These are phyloP conservation scores for Chlorella sp. DNA, from an alignment of 139 green algal species.

Conservation along the genomic window DNA sequence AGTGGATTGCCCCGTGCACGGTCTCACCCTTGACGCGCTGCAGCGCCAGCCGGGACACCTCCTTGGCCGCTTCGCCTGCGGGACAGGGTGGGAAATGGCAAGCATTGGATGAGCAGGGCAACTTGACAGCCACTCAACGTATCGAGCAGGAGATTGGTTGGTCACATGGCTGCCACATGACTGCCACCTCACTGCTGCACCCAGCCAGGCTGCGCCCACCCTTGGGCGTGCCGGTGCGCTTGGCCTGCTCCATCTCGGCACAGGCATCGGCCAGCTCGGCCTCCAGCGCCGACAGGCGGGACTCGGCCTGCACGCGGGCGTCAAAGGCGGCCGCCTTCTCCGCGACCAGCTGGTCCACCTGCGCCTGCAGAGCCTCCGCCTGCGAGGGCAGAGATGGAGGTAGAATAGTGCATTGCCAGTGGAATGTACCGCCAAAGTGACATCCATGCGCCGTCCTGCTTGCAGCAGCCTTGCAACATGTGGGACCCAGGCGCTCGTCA, in stretches of 20 bases:
- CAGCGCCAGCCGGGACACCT: slow-evolving; percentile 20
- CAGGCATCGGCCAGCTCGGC: slow-evolving; percentile 15
- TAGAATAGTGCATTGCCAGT: too few species aligned
- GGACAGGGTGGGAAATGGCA: not conserved
- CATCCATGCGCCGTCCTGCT: too few species aligned
- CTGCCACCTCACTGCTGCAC: too few species aligned
- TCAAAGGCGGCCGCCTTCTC: not conserved
- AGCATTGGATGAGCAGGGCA: too few species aligned
- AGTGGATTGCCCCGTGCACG: too few species aligned
- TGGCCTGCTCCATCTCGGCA: slow-evolving; percentile 23
- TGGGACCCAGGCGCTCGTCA: too few species aligned
- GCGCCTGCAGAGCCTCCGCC: not conserved
- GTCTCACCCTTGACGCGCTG: slow-evolving; percentile 13
- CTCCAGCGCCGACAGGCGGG: slow-evolving; percentile 5
- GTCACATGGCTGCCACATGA: too few species aligned
- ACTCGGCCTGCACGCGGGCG: not conserved
- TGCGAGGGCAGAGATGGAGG: too few species aligned
- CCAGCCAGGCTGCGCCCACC: not conserved
- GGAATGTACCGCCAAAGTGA: too few species aligned
- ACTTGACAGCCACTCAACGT: too few species aligned
- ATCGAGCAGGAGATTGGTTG: not conserved
- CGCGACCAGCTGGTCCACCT: not conserved
- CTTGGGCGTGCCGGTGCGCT: slow-evolving; percentile 31
- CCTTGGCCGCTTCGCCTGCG: slow-evolving; percentile 34
- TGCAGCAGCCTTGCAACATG: too few species aligned